A percentile compares a stretch with the other conserved stretches of the same genome.
Evolutionary conservation across 192 early-diverging fungal species (phyloP).

Genomic region (Spizellomyces punctatus): DNA sequence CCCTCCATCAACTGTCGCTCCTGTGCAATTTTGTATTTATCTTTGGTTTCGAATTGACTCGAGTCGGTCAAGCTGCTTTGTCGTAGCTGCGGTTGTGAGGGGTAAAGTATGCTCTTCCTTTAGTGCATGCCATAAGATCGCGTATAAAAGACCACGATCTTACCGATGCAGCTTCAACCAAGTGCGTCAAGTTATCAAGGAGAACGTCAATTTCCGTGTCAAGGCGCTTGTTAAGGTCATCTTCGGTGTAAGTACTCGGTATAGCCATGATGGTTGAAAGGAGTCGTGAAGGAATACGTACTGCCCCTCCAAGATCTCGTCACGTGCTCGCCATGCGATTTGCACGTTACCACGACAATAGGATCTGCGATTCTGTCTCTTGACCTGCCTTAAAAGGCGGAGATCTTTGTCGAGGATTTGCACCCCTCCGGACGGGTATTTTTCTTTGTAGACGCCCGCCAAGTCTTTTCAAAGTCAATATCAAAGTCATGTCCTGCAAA

Average conservation of each 20-base stretch:
- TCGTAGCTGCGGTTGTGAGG: conserved; percentile 1
- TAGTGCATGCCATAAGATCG: neutral
- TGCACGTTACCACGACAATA: too few species aligned
- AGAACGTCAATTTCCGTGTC: conserved; percentile 30
- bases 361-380: too few species aligned
- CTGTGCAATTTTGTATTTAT: conserved; percentile 40
- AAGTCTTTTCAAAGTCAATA: too few species aligned
- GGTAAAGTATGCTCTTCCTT: neutral
- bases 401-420: too few species aligned
- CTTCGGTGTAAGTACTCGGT: conserved; percentile 3
- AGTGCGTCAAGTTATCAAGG: conserved; percentile 17
- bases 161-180: conserved; percentile 26
- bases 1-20: conserved; percentile 39
- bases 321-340: too few species aligned
- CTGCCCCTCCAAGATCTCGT: too few species aligned
- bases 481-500: conserved; percentile 16
- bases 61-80: conserved; percentile 12
- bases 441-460: too few species aligned
- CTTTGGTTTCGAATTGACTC: conserved; percentile 25
- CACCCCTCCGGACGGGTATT: too few species aligned
- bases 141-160: neutral
- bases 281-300: too few species aligned
- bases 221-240: conserved; percentile 24
- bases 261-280: too few species aligned
- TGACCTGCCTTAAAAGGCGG: too few species aligned